A percentile compares a stretch with the other conserved stretches of the same genome.
These are phyloP conservation scores for baker's yeast (Saccharomyces cerevisiae) DNA, from an alignment of 805 yeast genomes.

Conservation along the genomic window DNA sequence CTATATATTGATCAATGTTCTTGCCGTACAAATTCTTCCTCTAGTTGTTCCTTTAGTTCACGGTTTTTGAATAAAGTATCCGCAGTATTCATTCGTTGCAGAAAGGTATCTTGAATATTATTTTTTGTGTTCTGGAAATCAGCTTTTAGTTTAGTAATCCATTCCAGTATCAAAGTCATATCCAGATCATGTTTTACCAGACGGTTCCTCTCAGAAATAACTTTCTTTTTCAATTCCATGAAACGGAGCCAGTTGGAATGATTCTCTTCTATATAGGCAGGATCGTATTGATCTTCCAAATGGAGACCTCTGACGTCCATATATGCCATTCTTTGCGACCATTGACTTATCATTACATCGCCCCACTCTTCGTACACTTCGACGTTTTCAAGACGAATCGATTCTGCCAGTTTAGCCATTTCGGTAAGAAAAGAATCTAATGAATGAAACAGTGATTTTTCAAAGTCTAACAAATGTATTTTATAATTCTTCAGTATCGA, in stretches of 20 bases:
- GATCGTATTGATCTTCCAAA: neutral
- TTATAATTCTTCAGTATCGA: slow-evolving; percentile 22
- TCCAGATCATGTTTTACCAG: slow-evolving; percentile 34
- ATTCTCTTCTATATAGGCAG: slow-evolving; percentile 20
- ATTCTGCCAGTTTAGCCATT: slow-evolving; percentile 27
- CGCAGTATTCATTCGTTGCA: neutral
- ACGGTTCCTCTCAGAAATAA: slow-evolving; percentile 48
- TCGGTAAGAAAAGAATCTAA: slow-evolving; percentile 4
- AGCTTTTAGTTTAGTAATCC: neutral
- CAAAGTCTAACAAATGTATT: neutral
- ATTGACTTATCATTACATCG: slow-evolving; percentile 57
- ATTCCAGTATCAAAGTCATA: slow-evolving; percentile 8
- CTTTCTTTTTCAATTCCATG: slow-evolving; percentile 45
- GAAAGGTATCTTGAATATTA: neutral
- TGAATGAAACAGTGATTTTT: neutral
- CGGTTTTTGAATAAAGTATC: slow-evolving; percentile 39
- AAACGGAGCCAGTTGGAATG: slow-evolving; percentile 50
- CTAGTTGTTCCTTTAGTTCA: slow-evolving; percentile 36
- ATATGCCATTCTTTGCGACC: slow-evolving; percentile 49
- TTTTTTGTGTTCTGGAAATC: neutral
- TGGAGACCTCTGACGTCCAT: slow-evolving; percentile 15
- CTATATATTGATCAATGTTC: neutral
- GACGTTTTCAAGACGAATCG: slow-evolving; percentile 39
- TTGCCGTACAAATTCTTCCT: slow-evolving; percentile 4
- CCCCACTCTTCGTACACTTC: slow-evolving; percentile 70